Conservation (phyloP, 805 yeast genomes). For the Kurtzmaniella fragi region DNA sequence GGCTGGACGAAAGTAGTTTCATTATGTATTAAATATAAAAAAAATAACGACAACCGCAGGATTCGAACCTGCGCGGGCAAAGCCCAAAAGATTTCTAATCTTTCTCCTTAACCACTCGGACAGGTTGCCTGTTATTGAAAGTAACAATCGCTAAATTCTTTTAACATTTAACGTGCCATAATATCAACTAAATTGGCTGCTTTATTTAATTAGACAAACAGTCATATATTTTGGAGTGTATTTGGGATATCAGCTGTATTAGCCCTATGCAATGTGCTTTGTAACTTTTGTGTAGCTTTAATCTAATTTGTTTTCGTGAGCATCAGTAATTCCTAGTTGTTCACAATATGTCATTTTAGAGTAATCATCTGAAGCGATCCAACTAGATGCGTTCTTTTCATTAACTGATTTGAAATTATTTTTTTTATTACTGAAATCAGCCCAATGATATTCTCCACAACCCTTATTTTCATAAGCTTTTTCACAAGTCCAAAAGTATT, state of each 20-base stretch:
- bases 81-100: conserved; percentile 47
- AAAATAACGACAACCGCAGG: conserved; percentile 54
- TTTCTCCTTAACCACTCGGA: conserved; percentile 39
- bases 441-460: conserved; percentile 49
- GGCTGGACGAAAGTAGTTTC: too few relatives aligned
- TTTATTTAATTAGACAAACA: too few relatives aligned
- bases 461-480: conserved; percentile 38
- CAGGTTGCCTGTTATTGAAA: conserved; percentile 11
- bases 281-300: too few relatives aligned
- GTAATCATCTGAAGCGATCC: conserved; percentile 43
- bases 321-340: background rate
- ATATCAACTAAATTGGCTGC: too few relatives aligned
- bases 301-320: too few relatives aligned
- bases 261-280: too few relatives aligned
- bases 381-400: conserved; percentile 30
- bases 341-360: conserved; percentile 9
- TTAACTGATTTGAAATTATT: conserved; percentile 28
- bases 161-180: too few relatives aligned
- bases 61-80: conserved; percentile 63
- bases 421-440: conserved; percentile 33
- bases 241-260: too few relatives aligned
- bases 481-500: conserved; percentile 66
- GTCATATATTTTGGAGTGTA: too few relatives aligned
- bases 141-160: too few relatives aligned
- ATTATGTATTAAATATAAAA: conserved; percentile 14